A percentile compares a stretch with the other conserved stretches of the same genome.
phyloP scores from a whole-genome alignment of 176 grass and related monocot genomes.

The Echinochloa phyllopogon region DNA sequence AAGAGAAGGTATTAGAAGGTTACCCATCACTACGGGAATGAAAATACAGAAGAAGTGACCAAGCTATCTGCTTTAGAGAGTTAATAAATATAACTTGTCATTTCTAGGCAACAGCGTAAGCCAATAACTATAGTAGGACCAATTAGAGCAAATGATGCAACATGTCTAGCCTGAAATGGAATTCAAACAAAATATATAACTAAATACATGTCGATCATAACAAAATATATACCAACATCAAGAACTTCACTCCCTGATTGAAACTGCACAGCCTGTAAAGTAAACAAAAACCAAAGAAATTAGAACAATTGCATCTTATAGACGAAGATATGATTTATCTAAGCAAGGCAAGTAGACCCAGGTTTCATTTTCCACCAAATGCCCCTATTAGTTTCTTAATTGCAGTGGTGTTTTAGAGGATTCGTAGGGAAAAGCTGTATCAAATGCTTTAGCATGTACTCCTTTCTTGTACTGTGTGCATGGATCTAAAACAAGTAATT shows the following conservation, averaged over 20 bases:
- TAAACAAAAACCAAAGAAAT: constrained; percentile 32
- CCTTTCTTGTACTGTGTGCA: background rate
- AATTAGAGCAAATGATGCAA: constrained; percentile 9
- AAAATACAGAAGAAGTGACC: constrained; percentile 13
- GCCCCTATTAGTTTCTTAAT: background rate
- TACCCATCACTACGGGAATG: background rate
- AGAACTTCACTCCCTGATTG: constrained; percentile 53
- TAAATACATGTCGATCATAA: constrained; percentile 88
- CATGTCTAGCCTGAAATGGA: background rate
- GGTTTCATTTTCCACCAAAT: constrained; percentile 12
- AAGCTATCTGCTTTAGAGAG: background rate
- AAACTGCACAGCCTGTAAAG: constrained; percentile 64
- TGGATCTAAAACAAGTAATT: background rate
- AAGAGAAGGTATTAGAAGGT: constrained; percentile 26
- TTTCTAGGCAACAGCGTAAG: constrained; percentile 4
- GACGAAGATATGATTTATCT: constrained; percentile 18
- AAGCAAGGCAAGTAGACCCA: background rate
- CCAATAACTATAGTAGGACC: constrained; percentile 12
- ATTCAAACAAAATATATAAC: background rate
- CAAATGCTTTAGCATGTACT: background rate
- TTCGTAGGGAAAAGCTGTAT: background rate
- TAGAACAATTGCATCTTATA: constrained; percentile 18
- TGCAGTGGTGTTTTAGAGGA: background rate
- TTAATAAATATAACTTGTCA: constrained; percentile 19
- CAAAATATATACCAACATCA: constrained; percentile 63